Base-by-base conservation (phyloP, 148 eudicot species). In the Camellia lanceoleosa region DNA sequence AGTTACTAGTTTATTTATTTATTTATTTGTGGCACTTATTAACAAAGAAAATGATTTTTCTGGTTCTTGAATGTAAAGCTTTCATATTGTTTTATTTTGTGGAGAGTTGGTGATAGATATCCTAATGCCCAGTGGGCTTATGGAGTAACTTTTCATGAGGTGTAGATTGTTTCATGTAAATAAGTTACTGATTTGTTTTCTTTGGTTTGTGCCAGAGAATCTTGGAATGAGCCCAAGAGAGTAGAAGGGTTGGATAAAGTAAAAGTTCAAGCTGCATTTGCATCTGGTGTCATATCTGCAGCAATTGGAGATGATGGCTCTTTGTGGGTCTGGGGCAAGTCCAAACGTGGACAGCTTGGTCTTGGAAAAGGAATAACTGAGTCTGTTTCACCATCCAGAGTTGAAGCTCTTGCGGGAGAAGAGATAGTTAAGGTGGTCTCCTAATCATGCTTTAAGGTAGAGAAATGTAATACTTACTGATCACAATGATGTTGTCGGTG, bases 281-380 rank as follows among this genome's bases (percentile, higher is more conserved):
- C 96, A 68, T 97, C 99, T 47, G 99, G 98, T 80, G 99, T 92
- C 68, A 81, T 91, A 76, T 94, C 98, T 85, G 86, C 89, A 74
- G 93, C 93, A 19, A 68, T 94, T 66, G 93, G 91, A 80, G 93
- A 88, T 80, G 99, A 94, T 79, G 99, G 99, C 62, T 88, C 94
- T 78, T 81, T 97, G 80, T 30, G 98, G 98, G 94, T 95, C n/a
- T 97, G 99, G 99, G 99, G 99, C 78, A 90, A 89, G 82, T 97
- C 99, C 9, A 97, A 92, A 84, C 95, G 94, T 78, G 99, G 99
- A 59, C 99, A 94, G 84, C 93, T 97, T 46, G 99, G 99, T 44
- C 95, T 90, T 66, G 99, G 99, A 20, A 84, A 90, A 75, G 93
- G 87, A 65, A 80, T 91, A 64, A 82, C 75, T 4, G 94, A 92